Base-by-base conservation (phyloP, 1,284 basidiomycete species). In the Fomitopsis betulina region DNA sequence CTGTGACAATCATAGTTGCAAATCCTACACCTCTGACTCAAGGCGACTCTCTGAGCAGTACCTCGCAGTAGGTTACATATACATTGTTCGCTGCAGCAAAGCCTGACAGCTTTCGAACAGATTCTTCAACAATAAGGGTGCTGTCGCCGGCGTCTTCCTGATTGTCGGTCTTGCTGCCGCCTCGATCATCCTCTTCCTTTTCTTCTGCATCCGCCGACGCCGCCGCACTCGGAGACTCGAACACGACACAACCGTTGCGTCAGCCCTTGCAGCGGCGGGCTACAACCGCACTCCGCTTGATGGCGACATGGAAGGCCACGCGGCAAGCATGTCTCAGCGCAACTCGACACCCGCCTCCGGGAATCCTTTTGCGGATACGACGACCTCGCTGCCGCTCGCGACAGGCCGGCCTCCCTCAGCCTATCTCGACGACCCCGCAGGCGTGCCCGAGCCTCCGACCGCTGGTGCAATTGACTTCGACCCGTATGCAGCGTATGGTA, bases 91-190 rank as follows among this genome's bases (percentile, higher is more conserved):
- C 21, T 5, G n/a, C 10, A 10, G 39, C 55, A 37, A 55, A 61
- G 53, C 64, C 38, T 57, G 21, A 57, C 40, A 54, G 47, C 35
- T 64, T 23, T 35, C 2, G 21, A 10, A 7, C 64, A 90, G 87
- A 58, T 92, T 92, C 71, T 91, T 92, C 72, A 67, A 72, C 30
- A 85, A 90, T 66, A 87, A 84, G 38, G 88, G 87, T 23, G 89
- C 89, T 13, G 89, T 92, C 3, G 84, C 84, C 6, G 90, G 84
- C 49, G 87, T 91, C 23, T 92, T 91, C 66, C 79, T 89, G 39
- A 81, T 91, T 33, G 87, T 90, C 12, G 90, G 88, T 38, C 78
- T 92, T 25, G 84, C 88, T 12, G 80, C 78, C 5, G 84, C 86
- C 1, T 83, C 87, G 10, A 87, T 92, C 58, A 68, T 85, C 38